Percentiles rank a stretch among this genome's conserved stretches.
Evolutionary conservation across 225 moss, liverwort and hornwort genomes (phyloP).

Genomic region (Ulota crispa): DNA sequence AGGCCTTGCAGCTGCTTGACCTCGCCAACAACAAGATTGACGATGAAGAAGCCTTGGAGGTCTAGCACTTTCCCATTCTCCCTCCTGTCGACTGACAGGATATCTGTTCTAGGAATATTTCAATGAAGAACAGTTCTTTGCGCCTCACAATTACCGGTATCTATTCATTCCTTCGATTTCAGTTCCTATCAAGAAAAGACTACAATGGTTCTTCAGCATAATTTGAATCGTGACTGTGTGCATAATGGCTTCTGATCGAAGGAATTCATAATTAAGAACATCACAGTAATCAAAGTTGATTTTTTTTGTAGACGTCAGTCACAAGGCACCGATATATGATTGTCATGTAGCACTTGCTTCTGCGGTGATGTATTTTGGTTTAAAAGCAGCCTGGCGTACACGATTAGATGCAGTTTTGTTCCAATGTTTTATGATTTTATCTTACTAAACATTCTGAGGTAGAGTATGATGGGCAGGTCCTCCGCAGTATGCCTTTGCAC

Average conservation of each 20-base stretch:
- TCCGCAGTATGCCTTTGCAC: conserved; percentile 41
- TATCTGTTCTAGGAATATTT: neutral
- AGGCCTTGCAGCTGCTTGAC: conserved; percentile 61
- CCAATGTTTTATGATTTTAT: neutral
- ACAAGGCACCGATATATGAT: neutral
- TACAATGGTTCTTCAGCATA: neutral
- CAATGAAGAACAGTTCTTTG: neutral
- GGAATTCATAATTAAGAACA: neutral
- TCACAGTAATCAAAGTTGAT: neutral
- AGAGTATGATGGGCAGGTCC: conserved; percentile 23
- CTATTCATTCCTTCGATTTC: neutral
- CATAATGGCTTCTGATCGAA: neutral
- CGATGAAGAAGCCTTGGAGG: conserved; percentile 49
- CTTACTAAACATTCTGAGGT: neutral
- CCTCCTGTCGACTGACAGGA: neutral
- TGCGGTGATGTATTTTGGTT: neutral
- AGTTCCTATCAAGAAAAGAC: neutral
- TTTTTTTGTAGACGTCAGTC: no score
- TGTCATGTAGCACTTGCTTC: neutral
- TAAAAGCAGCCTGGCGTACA: neutral
- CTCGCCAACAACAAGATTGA: conserved; percentile 74
- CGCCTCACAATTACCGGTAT: no score
- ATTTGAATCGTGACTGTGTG: neutral
- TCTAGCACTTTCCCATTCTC: neutral
- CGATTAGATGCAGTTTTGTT: neutral